Evolutionary conservation across 129 eudicot genomes (phyloP).

Genomic region (Erigeron canadensis): DNA sequence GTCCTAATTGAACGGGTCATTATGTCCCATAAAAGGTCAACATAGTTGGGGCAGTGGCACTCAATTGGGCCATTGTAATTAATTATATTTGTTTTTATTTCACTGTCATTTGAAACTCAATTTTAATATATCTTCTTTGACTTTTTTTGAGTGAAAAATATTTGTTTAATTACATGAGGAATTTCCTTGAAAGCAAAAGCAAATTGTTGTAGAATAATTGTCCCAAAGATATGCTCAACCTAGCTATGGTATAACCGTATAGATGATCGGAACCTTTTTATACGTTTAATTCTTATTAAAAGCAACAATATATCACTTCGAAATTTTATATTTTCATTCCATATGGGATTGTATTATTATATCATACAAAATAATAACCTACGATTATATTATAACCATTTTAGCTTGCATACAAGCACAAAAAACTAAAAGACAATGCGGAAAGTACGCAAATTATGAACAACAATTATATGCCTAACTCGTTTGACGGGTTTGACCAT

Average conservation of each 20-base stretch:
- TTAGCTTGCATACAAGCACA: too few relatives aligned
- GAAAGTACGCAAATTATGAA: too few relatives aligned
- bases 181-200: background rate
- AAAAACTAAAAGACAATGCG: too few relatives aligned
- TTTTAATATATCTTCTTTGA: background rate
- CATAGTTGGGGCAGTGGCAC: constrained; percentile 9
- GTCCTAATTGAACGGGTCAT: constrained; percentile 19
- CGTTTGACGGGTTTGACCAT: too few relatives aligned
- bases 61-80: constrained; percentile 11
- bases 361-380: too few relatives aligned
- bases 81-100: constrained; percentile 2
- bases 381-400: too few relatives aligned
- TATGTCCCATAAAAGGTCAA: constrained; percentile 27
- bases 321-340: background rate
- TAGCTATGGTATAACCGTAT: background rate
- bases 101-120: too few relatives aligned
- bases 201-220: background rate
- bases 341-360: too few relatives aligned
- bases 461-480: too few relatives aligned
- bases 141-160: background rate
- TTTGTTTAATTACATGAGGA: background rate
- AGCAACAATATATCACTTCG: background rate
- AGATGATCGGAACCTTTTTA: too few relatives aligned
- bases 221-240: background rate
- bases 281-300: background rate